Evolutionary conservation across 371 early-diverging fungal genomes (phyloP).

Genomic region (Rhizopus stolonifer): DNA sequence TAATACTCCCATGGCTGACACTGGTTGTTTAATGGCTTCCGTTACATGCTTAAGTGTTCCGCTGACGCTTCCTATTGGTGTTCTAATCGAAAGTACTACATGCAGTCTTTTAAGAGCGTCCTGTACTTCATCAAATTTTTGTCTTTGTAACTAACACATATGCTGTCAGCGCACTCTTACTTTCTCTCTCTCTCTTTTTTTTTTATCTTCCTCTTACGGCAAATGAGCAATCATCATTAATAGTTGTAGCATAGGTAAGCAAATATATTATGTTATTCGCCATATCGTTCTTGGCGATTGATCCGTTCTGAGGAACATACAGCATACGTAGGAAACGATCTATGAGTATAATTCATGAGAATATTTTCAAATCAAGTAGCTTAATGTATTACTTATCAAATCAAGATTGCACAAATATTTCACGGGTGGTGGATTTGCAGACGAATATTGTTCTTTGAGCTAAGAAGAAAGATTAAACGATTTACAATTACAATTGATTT

Average conservation of each 20-base stretch:
- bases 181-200: no score
- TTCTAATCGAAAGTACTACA: slow-evolving; percentile 15
- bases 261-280: slow-evolving; percentile 62
- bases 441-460: slow-evolving; percentile 48
- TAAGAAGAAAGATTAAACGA: no score
- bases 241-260: slow-evolving; percentile 56
- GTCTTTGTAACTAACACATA: slow-evolving; percentile 18
- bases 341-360: no score
- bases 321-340: slow-evolving; percentile 36
- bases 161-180: no score
- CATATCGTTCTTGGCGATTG: slow-evolving; percentile 47
- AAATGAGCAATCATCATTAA: slow-evolving; percentile 35
- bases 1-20: slow-evolving; percentile 57
- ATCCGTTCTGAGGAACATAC: slow-evolving; percentile 49
- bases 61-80: slow-evolving; percentile 25
- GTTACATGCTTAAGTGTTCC: slow-evolving; percentile 30
- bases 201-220: slow-evolving; percentile 12
- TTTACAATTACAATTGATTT: background rate
- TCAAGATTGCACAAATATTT: slow-evolving; percentile 58
- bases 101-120: slow-evolving; percentile 21
- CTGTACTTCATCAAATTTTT: slow-evolving; percentile 15
- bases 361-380: no score
- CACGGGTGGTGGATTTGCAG: slow-evolving; percentile 45
- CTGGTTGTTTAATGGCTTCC: slow-evolving; percentile 38
- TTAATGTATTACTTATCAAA: slow-evolving; percentile 42